A percentile compares a stretch with the other conserved stretches of the same genome.
These are phyloP conservation scores for rapeseed (Brassica napus) DNA, from an alignment of 345 rosid species.

Conservation along the genomic window Da-Ae NC_063441.1:16911001-16911500, in stretches of 20 bases:
- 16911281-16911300: neutral
- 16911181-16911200: neutral
- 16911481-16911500: neutral
- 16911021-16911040: neutral
- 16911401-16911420: neutral
- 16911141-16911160: slow-evolving; percentile 6
- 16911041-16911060: neutral
- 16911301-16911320: too few relatives aligned
- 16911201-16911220: neutral
- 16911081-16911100: neutral
- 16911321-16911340: too few relatives aligned
- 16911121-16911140: neutral
- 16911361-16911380: slow-evolving; percentile 6
- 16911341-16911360: slow-evolving; percentile 17
- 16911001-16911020: too few relatives aligned
- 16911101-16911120: neutral
- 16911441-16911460: neutral
- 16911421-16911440: neutral
- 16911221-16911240: neutral
- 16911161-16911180: neutral
- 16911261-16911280: neutral
- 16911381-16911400: neutral
- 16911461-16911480: neutral
- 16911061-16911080: too few relatives aligned
- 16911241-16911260: neutral